A percentile compares a stretch with the other conserved stretches of the same genome.
These are phyloP conservation scores for Jatropha multifida DNA, from an alignment of 441 rosid species.

Conservation along the genomic window DNA sequence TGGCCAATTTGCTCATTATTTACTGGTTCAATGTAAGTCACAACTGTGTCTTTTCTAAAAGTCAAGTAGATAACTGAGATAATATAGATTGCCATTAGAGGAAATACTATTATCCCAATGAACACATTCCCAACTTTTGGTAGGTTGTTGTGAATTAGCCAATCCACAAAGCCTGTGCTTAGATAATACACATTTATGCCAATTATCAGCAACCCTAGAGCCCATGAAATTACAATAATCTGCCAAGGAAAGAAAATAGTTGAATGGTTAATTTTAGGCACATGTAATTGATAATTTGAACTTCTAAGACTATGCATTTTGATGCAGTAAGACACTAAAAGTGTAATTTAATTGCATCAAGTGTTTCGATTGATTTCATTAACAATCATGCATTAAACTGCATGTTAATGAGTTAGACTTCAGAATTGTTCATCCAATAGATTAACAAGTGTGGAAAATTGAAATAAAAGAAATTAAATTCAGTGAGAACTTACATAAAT, in stretches of 20 bases:
- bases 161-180: constrained; percentile 50
- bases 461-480: not conserved
- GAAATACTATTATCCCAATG: constrained; percentile 56
- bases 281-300: too few species aligned
- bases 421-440: too few species aligned
- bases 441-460: too few species aligned
- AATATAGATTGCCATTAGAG: constrained; percentile 53
- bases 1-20: constrained; percentile 22
- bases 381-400: too few species aligned
- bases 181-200: constrained; percentile 66
- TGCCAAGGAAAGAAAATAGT: constrained; percentile 17
- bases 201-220: constrained; percentile 49
- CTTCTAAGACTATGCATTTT: too few species aligned
- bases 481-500: constrained; percentile 34
- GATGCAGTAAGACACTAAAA: too few species aligned
- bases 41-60: constrained; percentile 45
- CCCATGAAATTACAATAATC: constrained; percentile 62
- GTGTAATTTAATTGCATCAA: too few species aligned
- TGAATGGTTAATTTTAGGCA: too few species aligned
- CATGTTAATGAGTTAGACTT: too few species aligned
- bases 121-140: constrained; percentile 46
- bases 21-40: constrained; percentile 40
- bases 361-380: too few species aligned
- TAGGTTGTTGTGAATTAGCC: constrained; percentile 46
- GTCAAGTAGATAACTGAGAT: constrained; percentile 46